Conservation (phyloP, 129 eudicot genomes). For the Daucus carota region DH1_v3.0 NC_030389.2:26281001-26281500, state of each 20-base stretch:
- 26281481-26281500: too few relatives aligned
- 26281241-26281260: not conserved
- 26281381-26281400: not conserved
- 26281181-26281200: conserved; percentile 46
- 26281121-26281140: conserved; percentile 89
- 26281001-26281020: conserved; percentile 97
- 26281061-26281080: conserved; percentile 69
- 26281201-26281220: not conserved
- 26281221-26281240: not conserved
- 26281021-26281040: conserved; percentile 91
- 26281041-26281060: conserved; percentile 69
- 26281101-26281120: too few relatives aligned
- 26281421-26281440: too few relatives aligned
- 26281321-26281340: not conserved
- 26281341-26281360: not conserved
- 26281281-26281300: not conserved
- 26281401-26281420: not conserved
- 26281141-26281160: conserved; percentile 70
- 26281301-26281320: not conserved
- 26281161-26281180: conserved; percentile 75
- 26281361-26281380: not conserved
- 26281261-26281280: not conserved
- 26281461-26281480: too few relatives aligned
- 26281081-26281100: conserved; percentile 82
- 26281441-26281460: too few relatives aligned